These are phyloP conservation scores for Naumovozyma baii DNA, from an alignment of 805 yeast genomes.

Conservation along the genomic window DNA sequence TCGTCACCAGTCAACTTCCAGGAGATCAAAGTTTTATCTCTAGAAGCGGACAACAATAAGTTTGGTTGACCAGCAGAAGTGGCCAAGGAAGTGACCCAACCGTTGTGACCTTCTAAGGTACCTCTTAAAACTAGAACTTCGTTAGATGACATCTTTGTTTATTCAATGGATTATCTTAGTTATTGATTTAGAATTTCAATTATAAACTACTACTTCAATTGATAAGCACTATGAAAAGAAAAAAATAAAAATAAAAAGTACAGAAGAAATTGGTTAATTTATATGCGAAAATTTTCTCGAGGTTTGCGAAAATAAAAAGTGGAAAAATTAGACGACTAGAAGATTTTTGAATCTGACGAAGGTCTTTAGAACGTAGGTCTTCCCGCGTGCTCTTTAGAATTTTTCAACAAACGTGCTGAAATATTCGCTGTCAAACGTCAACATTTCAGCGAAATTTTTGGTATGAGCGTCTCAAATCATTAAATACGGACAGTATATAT, in stretches of 20 bases:
- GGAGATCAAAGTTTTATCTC: constrained; percentile 97
- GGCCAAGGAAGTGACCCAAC: constrained; percentile 98
- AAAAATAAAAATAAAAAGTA: too few species aligned
- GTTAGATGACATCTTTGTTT: constrained; percentile 51
- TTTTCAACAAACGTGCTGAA: constrained; percentile 21
- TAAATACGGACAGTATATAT: neutral
- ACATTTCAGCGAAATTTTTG: neutral
- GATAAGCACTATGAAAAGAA: too few species aligned
- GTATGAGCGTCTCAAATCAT: neutral
- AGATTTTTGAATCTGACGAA: too few species aligned
- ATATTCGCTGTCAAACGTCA: constrained; percentile 12
- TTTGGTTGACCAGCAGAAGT: constrained; percentile 98
- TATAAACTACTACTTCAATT: too few species aligned
- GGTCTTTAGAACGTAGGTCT: too few species aligned
- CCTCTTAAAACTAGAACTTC: constrained; percentile 99
- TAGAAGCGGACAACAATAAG: constrained; percentile 92
- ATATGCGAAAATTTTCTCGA: too few species aligned
- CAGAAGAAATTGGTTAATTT: too few species aligned
- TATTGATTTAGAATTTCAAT: too few species aligned
- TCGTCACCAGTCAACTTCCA: constrained; percentile 97
- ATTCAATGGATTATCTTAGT: too few species aligned
- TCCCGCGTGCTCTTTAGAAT: constrained; percentile 5
- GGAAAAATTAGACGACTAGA: too few species aligned
- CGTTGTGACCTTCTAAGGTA: constrained; percentile 94
- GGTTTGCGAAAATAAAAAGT: too few species aligned